A percentile compares a stretch with the other conserved stretches of the same genome.
Conservation (phyloP, 192 early-diverging fungal species). For the Umbelopsis sp. region DNA sequence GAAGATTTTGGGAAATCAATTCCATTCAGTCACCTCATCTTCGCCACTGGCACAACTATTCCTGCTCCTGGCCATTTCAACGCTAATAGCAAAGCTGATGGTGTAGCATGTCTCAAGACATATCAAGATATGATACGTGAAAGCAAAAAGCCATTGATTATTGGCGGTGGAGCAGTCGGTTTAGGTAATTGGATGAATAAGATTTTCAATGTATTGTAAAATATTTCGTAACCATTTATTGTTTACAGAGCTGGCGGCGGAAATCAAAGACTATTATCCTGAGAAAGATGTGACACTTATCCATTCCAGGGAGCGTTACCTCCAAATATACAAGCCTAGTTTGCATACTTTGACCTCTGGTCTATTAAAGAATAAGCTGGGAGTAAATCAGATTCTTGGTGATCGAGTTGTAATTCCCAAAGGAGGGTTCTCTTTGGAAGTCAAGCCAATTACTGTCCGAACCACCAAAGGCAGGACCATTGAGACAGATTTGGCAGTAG, state of each 20-base stretch:
- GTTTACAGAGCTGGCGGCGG: constrained; percentile 67
- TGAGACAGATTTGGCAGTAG: constrained; percentile 47
- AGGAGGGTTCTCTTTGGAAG: constrained; percentile 55
- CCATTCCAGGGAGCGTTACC: constrained; percentile 62
- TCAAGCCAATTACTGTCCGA: constrained; percentile 44
- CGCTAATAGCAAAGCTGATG: constrained; percentile 46
- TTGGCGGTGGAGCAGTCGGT: constrained; percentile 79
- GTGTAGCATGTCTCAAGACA: constrained; percentile 41
- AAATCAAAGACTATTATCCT: constrained; percentile 66
- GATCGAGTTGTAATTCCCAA: constrained; percentile 65
- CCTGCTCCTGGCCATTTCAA: constrained; percentile 55
- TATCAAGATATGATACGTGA: constrained; percentile 60
- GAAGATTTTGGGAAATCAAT: constrained; percentile 48
- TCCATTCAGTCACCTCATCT: constrained; percentile 57
- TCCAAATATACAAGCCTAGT: constrained; percentile 55
- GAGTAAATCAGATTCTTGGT: constrained; percentile 41
- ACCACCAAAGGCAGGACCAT: constrained; percentile 51
- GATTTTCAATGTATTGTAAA: background rate
- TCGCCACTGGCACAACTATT: constrained; percentile 53
- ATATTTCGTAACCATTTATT: background rate
- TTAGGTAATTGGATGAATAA: constrained; percentile 32
- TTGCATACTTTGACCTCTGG: constrained; percentile 60
- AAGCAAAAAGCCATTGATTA: constrained; percentile 64
- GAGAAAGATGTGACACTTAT: constrained; percentile 64
- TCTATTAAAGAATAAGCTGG: constrained; percentile 51